Base-by-base conservation (phyloP, 2,329 filamentous ascomycete species). In the Aspergillus udagawae region DNA sequence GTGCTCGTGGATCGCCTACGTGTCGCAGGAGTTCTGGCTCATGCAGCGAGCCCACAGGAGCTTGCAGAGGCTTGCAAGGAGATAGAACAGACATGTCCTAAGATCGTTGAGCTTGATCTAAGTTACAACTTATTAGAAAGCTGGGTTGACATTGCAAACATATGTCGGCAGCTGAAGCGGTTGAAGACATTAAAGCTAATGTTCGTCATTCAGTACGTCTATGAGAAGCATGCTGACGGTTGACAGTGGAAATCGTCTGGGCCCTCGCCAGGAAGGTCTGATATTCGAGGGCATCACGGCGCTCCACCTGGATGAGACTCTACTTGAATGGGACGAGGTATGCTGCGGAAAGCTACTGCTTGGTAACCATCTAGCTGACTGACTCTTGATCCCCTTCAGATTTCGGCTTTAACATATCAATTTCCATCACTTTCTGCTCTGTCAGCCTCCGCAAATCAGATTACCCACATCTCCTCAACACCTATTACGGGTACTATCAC, bases 1-100 rank as follows among this genome's bases (percentile, higher is more conserved):
- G 86, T 95, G 51, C 85, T 97, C 42, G 80, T 99, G 7, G 92
- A 97, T 75, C 87, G 88, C 14, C 75, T 91, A 68, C 80, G 84
- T 52, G 82, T 97, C 20, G 65, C 63, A 12, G 74, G 76, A 6
- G 66, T 77, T 6, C 58, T 73, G 10, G 60, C 66, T 27, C 52
- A 35, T 6, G 60, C 67, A 54, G 61, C 65, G 45, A 59, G 70
- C 14, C 10, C 52, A 14, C 60, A 63, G 7, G 47, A 61, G 48
- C 52, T 64, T 27, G 67, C 64, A 57, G 60, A 66, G 49, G 73
- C 70, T 21, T 63, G 73, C 27, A 64, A 62, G 45, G 76, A 85
- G 65, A 86, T 96, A 53, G 70, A 67, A 32, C 68, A 75, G 20
- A 77, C 79, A 2, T 86, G 83, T 67, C 81, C 83, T 0, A 84